phyloP scores from a whole-genome alignment of 2,329 filamentous ascomycete species.

The Diaporthe helianthi region DNA sequence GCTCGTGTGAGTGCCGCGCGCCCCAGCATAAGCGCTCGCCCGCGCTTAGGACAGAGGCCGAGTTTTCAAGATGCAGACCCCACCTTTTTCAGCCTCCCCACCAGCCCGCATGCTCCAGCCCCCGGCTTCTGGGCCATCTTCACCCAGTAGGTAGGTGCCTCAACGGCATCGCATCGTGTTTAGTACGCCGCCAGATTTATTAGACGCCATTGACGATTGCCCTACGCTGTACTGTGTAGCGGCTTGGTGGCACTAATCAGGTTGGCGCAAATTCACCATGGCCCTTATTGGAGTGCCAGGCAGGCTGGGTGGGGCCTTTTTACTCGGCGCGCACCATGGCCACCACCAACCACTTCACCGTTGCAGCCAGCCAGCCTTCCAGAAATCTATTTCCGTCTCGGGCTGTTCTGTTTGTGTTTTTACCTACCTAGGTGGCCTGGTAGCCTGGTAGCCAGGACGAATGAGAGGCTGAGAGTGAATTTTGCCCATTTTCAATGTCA shows the following conservation, averaged over 20 bases:
- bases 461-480: background rate
- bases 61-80: background rate
- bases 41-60: constrained; percentile 7
- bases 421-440: background rate
- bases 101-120: background rate
- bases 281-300: background rate
- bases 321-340: constrained; percentile 1
- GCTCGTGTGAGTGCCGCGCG: background rate
- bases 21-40: background rate
- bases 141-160: background rate
- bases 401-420: background rate
- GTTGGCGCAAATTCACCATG: constrained; percentile 3
- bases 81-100: constrained; percentile 1
- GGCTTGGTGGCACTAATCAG: constrained; percentile 10
- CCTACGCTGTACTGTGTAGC: background rate
- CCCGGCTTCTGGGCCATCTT: background rate
- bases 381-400: constrained; percentile 17
- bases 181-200: background rate
- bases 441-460: background rate
- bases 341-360: background rate
- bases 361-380: constrained; percentile 9
- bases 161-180: constrained; percentile 5
- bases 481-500: constrained; percentile 21
- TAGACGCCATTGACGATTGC: constrained; percentile 6
- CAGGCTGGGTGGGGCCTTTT: background rate